phyloP scores from a whole-genome alignment of 2,329 filamentous ascomycete species.

The Xylariaceae sp. region DNA sequence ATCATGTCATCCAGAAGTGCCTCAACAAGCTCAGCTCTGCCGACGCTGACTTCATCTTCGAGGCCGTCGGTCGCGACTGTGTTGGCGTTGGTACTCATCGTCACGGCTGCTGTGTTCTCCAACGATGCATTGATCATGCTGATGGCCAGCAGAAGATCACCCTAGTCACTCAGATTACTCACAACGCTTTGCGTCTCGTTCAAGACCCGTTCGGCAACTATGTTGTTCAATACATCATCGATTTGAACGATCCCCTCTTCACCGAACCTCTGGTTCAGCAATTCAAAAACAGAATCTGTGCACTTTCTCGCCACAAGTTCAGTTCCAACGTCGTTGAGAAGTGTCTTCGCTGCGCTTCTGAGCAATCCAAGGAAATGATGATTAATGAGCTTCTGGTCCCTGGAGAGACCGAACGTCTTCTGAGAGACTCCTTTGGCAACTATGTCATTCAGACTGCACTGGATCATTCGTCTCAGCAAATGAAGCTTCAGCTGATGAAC shows the following conservation, averaged over 20 bases:
- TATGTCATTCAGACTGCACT: conserved; percentile 97
- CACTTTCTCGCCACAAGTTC: conserved; percentile 91
- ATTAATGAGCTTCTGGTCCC: conserved; percentile 76
- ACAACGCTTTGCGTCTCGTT: conserved; percentile 82
- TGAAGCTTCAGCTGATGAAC: conserved; percentile 76
- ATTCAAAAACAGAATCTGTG: conserved; percentile 71
- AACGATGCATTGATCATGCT: conserved; percentile 97
- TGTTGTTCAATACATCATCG: conserved; percentile 97
- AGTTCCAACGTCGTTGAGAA: conserved; percentile 99
- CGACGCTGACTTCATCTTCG: conserved; percentile 95
- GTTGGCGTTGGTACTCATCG: conserved; percentile 93
- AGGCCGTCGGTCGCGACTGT: conserved; percentile 83
- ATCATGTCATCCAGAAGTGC: conserved; percentile 99
- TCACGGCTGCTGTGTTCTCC: conserved; percentile 95
- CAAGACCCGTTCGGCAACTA: conserved; percentile 99
- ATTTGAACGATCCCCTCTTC: conserved; percentile 82
- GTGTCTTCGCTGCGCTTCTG: conserved; percentile 78
- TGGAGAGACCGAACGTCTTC: conserved; percentile 79
- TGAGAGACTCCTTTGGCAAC: conserved; percentile 92
- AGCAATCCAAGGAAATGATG: conserved; percentile 73
- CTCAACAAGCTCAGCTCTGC: conserved; percentile 84
- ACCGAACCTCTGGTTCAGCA: conserved; percentile 83
- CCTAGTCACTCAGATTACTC: conserved; percentile 82
- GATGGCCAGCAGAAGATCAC: conserved; percentile 84
- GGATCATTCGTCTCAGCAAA: conserved; percentile 73